phyloP scores from a whole-genome alignment of 2,329 filamentous ascomycete genomes.

The Simplicillium aogashimaense region DNA sequence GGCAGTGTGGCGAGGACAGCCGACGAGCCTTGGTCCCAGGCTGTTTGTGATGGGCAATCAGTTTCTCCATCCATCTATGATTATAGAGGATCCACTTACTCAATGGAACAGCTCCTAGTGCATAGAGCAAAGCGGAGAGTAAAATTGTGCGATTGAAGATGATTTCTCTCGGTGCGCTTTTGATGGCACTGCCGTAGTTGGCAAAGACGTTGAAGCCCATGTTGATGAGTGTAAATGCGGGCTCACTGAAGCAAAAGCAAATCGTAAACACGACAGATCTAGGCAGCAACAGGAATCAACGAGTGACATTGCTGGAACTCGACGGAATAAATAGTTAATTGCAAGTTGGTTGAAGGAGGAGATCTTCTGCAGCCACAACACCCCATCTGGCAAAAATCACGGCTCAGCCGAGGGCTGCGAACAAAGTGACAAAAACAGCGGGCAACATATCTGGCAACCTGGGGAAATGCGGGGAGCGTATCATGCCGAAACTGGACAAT shows the following conservation, averaged over 20 bases:
- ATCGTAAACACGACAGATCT: neutral
- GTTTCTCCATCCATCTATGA: neutral
- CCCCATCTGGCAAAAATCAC: no score
- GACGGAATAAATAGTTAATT: no score
- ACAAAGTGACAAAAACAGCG: no score
- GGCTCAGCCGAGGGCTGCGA: no score
- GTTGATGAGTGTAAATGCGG: neutral
- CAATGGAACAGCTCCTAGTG: conserved; percentile 1
- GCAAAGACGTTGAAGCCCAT: conserved; percentile 4
- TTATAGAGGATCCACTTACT: neutral
- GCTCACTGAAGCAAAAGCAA: neutral
- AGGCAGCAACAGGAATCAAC: no score
- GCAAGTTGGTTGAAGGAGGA: no score
- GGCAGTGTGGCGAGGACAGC: neutral
- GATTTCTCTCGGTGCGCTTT: conserved; percentile 1
- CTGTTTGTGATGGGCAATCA: neutral
- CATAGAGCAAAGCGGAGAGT: conserved; percentile 1
- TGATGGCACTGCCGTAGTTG: conserved; percentile 2
- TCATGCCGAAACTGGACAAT: no score
- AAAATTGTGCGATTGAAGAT: conserved; percentile 2
- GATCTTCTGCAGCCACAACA: no score
- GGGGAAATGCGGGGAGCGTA: no score
- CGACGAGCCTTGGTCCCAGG: conserved; percentile 1
- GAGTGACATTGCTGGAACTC: no score
- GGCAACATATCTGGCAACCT: no score